These are phyloP conservation scores for Diaporthe sp. DNA, from an alignment of 2,329 filamentous ascomycete species.

Conservation along the genomic window DNA sequence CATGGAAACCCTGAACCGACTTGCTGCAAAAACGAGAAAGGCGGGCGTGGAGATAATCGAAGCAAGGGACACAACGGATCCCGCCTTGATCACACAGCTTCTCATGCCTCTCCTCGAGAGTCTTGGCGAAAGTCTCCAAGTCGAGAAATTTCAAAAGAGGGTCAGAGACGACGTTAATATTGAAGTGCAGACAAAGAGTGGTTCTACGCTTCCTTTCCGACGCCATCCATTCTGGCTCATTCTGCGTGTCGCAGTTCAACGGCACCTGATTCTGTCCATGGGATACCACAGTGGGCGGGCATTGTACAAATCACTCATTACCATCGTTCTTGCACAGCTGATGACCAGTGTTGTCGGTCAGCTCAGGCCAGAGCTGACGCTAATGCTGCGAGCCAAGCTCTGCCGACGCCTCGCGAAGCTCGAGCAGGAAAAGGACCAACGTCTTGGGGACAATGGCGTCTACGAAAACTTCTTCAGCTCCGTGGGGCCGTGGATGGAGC, in stretches of 20 bases:
- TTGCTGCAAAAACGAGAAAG: slow-evolving; percentile 66
- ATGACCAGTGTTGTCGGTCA: slow-evolving; percentile 54
- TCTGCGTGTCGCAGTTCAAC: slow-evolving; percentile 68
- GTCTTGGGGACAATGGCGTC: slow-evolving; percentile 29
- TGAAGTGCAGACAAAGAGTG: slow-evolving; percentile 40
- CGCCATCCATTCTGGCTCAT: slow-evolving; percentile 73
- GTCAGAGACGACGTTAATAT: slow-evolving; percentile 73
- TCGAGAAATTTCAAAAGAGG: slow-evolving; percentile 64
- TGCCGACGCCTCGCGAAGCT: slow-evolving; percentile 70
- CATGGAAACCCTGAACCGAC: slow-evolving; percentile 64
- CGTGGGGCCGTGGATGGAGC: slow-evolving; percentile 47
- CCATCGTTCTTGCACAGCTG: slow-evolving; percentile 60
- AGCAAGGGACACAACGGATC: slow-evolving; percentile 69
- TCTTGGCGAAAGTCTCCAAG: slow-evolving; percentile 56
- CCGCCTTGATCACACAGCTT: slow-evolving; percentile 69
- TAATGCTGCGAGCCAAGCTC: slow-evolving; percentile 64
- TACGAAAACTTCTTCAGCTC: slow-evolving; percentile 49
- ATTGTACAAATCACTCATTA: slow-evolving; percentile 72
- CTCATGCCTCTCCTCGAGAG: slow-evolving; percentile 72
- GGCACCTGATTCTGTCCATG: slow-evolving; percentile 59
- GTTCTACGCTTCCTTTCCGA: slow-evolving; percentile 69
- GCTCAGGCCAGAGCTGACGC: slow-evolving; percentile 54
- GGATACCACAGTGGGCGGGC: slow-evolving; percentile 58
- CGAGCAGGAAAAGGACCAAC: slow-evolving; percentile 56
- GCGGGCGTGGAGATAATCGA: slow-evolving; percentile 64